phyloP scores from a whole-genome alignment of 768 basidiomycete genomes.

The Podaxis sp. region DNA sequence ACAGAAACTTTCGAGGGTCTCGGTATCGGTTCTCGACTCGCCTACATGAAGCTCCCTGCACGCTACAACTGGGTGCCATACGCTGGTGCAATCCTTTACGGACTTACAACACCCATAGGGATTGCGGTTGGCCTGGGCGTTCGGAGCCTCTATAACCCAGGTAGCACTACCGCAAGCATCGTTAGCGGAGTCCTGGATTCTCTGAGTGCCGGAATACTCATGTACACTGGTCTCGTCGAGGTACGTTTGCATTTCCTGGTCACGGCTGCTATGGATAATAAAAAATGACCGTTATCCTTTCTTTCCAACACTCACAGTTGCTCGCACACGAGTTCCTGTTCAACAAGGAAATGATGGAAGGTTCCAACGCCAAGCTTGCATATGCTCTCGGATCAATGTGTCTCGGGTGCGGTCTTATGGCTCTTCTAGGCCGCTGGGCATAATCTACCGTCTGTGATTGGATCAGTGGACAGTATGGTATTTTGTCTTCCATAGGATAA shows the following conservation, averaged over 20 bases:
- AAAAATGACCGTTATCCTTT: background rate
- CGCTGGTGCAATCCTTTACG: slow-evolving; percentile 63
- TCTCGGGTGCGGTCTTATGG: slow-evolving; percentile 87
- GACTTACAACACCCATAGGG: slow-evolving; percentile 82
- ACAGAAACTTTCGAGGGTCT: slow-evolving; percentile 93
- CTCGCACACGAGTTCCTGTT: slow-evolving; percentile 95
- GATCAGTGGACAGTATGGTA: background rate
- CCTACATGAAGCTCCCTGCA: slow-evolving; percentile 63
- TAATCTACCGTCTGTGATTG: slow-evolving; percentile 30
- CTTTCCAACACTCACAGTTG: slow-evolving; percentile 42
- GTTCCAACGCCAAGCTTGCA: slow-evolving; percentile 58
- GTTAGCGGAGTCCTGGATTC: slow-evolving; percentile 87
- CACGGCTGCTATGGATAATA: background rate
- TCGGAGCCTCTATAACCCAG: slow-evolving; percentile 78
- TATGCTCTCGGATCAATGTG: slow-evolving; percentile 80
- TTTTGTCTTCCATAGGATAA: background rate
- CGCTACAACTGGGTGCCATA: slow-evolving; percentile 58
- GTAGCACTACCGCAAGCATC: slow-evolving; percentile 70
- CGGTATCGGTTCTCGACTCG: slow-evolving; percentile 88
- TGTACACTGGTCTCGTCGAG: slow-evolving; percentile 88
- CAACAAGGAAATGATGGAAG: slow-evolving; percentile 81
- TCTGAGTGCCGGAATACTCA: slow-evolving; percentile 81
- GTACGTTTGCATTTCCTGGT: slow-evolving; percentile 33
- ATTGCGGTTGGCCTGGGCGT: slow-evolving; percentile 84
- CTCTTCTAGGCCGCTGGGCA: slow-evolving; percentile 88